These are phyloP conservation scores for Globisporangium rhizosaccharum DNA, from an alignment of 352 stramenopile species.

Conservation along the genomic window DNA sequence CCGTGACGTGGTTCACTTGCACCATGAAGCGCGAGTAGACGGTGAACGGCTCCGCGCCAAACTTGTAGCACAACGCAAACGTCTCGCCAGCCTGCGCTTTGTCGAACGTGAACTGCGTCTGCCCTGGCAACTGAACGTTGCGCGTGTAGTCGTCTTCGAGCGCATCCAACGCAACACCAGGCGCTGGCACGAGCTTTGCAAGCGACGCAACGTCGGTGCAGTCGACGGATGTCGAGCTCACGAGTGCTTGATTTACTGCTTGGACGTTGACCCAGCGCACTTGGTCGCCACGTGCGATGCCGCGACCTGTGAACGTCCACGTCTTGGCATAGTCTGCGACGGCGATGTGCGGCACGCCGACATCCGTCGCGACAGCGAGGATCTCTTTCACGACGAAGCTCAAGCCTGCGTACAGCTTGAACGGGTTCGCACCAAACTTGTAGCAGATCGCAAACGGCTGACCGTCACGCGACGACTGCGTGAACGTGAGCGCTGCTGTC, in stretches of 20 bases:
- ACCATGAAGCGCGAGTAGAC: conserved; percentile 40
- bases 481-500: conserved; percentile 29
- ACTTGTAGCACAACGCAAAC: conserved; percentile 66
- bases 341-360: conserved; percentile 31
- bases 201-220: conserved; percentile 33
- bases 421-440: conserved; percentile 66
- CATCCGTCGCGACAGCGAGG: conserved; percentile 18
- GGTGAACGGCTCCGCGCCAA: conserved; percentile 54
- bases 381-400: conserved; percentile 56
- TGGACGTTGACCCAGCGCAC: conserved; percentile 49
- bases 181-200: conserved; percentile 21
- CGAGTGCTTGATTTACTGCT: conserved; percentile 25
- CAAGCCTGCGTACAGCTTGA: conserved; percentile 47
- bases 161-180: conserved; percentile 9
- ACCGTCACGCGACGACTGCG: conserved; percentile 30
- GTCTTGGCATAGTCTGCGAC: conserved; percentile 48
- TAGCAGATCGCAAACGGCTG: conserved; percentile 55
- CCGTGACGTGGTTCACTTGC: conserved; percentile 38
- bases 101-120: conserved; percentile 31
- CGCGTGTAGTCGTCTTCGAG: conserved; percentile 47
- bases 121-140: conserved; percentile 11
- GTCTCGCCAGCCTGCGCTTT: conserved; percentile 34
- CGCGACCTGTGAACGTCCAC: conserved; percentile 42
- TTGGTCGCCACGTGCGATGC: conserved; percentile 33
- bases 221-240: conserved; percentile 18